Evolutionary conservation across 352 stramenopile genomes (phyloP).

Genomic region (Phytopythium boreale): DNA sequence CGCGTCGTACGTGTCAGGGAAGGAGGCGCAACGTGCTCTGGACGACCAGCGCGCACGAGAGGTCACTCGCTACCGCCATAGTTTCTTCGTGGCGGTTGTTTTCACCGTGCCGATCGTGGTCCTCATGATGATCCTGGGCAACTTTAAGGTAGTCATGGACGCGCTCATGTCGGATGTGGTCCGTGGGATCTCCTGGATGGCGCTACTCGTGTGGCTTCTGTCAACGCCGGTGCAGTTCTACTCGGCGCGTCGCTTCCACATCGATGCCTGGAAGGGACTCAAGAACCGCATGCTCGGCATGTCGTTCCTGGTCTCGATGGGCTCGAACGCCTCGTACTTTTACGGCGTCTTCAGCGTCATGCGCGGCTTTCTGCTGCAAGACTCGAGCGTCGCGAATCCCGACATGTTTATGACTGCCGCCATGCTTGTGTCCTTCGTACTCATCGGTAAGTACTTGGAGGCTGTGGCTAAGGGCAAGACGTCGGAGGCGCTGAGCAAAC

Average conservation of each 20-base stretch:
- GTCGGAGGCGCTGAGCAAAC: conserved; percentile 92
- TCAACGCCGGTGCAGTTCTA: conserved; percentile 96
- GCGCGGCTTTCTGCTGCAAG: conserved; percentile 55
- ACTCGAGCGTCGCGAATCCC: conserved; percentile 61
- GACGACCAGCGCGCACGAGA: conserved; percentile 80
- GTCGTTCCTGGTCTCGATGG: conserved; percentile 97
- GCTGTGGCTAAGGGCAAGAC: conserved; percentile 92
- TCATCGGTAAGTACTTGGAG: conserved; percentile 98
- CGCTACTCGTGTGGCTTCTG: conserved; percentile 73
- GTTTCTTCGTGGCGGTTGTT: conserved; percentile 86
- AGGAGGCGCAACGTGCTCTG: conserved; percentile 75
- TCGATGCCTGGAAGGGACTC: conserved; percentile 91
- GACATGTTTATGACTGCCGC: conserved; percentile 98
- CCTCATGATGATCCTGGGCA: conserved; percentile 90
- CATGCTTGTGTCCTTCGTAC: conserved; percentile 98
- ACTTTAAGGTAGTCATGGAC: conserved; percentile 55
- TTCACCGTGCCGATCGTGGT: conserved; percentile 94
- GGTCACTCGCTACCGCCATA: conserved; percentile 71
- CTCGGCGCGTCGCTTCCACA: conserved; percentile 92
- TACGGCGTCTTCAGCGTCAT: conserved; percentile 92
- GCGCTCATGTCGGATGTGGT: conserved; percentile 51
- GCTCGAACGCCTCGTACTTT: conserved; percentile 95
- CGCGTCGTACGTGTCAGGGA: conserved; percentile 61
- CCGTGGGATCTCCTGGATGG: conserved; percentile 71
- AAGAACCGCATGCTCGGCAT: conserved; percentile 92